These are phyloP conservation scores for Irpex sp. DNA, from an alignment of 1,284 basidiomycete genomes.

Conservation along the genomic window DNA sequence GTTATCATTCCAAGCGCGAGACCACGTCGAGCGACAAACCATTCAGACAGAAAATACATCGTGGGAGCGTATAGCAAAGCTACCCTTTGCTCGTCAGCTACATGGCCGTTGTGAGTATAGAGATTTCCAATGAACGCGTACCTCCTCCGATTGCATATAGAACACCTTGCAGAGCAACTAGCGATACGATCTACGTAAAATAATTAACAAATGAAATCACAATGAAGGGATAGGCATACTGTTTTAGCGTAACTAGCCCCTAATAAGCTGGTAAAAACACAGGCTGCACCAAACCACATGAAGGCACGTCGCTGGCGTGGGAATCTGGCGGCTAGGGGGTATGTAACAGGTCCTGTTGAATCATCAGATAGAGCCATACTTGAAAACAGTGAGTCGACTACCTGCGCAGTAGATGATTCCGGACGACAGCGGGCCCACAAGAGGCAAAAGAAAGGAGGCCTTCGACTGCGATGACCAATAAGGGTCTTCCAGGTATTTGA, in stretches of 20 bases:
- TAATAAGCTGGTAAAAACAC: constrained; percentile 33
- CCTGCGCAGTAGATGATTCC: not conserved
- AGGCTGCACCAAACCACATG: not conserved
- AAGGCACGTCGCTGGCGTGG: not conserved
- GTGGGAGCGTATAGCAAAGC: constrained; percentile 43
- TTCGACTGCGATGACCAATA: constrained; percentile 29
- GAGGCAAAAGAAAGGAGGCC: constrained; percentile 28
- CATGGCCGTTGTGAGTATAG: not conserved
- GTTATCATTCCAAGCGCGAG: constrained; percentile 50
- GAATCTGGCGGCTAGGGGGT: not conserved
- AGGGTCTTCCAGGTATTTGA: constrained; percentile 39
- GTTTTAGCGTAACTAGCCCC: constrained; percentile 42
- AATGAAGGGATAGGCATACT: constrained; percentile 23
- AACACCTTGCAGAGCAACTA: constrained; percentile 46
- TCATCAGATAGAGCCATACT: not conserved
- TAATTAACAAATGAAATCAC: not conserved
- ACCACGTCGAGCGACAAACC: constrained; percentile 49
- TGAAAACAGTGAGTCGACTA: not conserved
- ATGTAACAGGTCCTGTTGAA: not conserved
- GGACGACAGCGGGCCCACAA: not conserved
- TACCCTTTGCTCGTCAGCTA: constrained; percentile 12
- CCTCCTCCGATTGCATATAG: constrained; percentile 46
- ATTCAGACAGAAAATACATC: constrained; percentile 48
- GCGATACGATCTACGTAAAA: constrained; percentile 29
- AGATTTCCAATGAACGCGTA: constrained; percentile 23